A percentile compares a stretch with the other conserved stretches of the same genome.
Conservation (phyloP, 2,329 filamentous ascomycete species). For the Exserohilum rostratum region DNA sequence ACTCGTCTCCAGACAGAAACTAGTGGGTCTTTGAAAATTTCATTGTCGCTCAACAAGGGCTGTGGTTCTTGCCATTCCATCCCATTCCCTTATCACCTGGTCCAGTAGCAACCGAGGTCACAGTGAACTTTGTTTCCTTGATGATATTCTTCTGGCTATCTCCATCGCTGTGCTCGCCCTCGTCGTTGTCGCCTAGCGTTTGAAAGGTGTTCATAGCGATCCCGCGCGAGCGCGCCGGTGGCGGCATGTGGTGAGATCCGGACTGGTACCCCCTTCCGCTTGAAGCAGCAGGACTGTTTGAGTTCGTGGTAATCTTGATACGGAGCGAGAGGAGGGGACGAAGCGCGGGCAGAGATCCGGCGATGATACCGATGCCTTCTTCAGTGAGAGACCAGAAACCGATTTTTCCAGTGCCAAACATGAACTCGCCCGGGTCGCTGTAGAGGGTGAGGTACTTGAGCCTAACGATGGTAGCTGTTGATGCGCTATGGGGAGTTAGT, state of each 20-base stretch:
- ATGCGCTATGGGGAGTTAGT: constrained; percentile 37
- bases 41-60: constrained; percentile 18
- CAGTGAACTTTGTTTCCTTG: constrained; percentile 42
- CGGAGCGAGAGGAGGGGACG: constrained; percentile 49
- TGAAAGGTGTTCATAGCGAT: constrained; percentile 26
- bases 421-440: constrained; percentile 49
- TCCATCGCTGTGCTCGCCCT: constrained; percentile 22
- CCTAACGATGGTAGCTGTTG: constrained; percentile 48
- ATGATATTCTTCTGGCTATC: constrained; percentile 50
- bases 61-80: constrained; percentile 3
- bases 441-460: constrained; percentile 53
- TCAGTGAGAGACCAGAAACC: constrained; percentile 55
- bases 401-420: constrained; percentile 51
- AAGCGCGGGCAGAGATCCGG: constrained; percentile 54
- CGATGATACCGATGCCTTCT: constrained; percentile 55
- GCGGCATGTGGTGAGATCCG: background rate
- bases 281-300: constrained; percentile 30
- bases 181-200: constrained; percentile 18
- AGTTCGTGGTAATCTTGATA: constrained; percentile 19
- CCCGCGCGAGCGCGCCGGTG: constrained; percentile 10
- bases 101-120: constrained; percentile 12
- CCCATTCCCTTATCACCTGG: background rate
- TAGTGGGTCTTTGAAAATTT: background rate
- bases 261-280: constrained; percentile 17
- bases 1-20: background rate